Conservation (phyloP, 2,329 filamentous ascomycete genomes). For the Cladophialophora carrionii region DNA sequence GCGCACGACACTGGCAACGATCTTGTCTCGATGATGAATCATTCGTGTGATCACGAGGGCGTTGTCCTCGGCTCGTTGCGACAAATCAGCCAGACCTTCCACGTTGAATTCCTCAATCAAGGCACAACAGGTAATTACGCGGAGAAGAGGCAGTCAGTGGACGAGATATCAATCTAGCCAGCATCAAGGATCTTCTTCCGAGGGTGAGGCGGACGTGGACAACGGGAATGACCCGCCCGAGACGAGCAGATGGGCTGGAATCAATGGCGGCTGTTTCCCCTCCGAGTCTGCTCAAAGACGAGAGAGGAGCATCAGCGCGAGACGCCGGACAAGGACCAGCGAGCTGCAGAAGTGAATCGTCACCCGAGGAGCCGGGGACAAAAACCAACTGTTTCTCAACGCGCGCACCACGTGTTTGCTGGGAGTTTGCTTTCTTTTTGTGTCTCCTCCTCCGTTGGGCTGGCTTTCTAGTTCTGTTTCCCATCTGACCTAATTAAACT, state of each 20-base stretch:
- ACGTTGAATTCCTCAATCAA: background rate
- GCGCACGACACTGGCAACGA: background rate
- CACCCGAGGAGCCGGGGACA: background rate
- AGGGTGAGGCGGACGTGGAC: background rate
- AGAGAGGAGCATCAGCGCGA: slow-evolving; percentile 6
- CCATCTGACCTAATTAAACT: too few species aligned
- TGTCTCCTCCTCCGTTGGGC: too few species aligned
- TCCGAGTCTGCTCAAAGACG: background rate
- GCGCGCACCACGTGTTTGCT: too few species aligned
- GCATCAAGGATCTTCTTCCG: background rate
- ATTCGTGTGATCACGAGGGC: slow-evolving; percentile 8
- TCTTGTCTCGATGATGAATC: background rate
- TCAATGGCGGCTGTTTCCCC: background rate
- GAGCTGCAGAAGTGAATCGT: slow-evolving; percentile 5
- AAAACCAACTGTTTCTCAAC: background rate
- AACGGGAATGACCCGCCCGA: background rate
- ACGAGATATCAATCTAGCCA: background rate
- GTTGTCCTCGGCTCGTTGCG: background rate
- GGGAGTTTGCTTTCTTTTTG: too few species aligned
- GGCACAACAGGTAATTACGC: background rate
- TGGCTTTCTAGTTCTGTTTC: too few species aligned
- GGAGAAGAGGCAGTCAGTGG: background rate
- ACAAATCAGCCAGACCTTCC: background rate
- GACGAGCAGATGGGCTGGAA: background rate
- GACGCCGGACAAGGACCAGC: background rate